A percentile compares a stretch with the other conserved stretches of the same genome.
Evolutionary conservation across 345 rosid genomes (phyloP).

Genomic region (Streptanthus diversifolius): DNA sequence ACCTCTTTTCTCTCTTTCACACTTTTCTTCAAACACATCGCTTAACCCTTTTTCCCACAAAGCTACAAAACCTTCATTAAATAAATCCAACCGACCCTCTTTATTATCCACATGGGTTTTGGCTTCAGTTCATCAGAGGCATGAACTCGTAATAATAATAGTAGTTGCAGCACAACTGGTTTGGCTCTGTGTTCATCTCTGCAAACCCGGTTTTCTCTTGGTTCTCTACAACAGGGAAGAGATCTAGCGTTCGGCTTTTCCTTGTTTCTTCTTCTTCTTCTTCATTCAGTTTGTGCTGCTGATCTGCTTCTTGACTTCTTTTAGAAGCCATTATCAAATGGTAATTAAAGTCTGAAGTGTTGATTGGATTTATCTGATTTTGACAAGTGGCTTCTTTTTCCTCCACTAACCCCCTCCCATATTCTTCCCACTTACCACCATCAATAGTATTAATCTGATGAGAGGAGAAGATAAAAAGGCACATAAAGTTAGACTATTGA

Average conservation of each 20-base stretch:
- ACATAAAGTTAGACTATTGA: background rate
- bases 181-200: constrained; percentile 31
- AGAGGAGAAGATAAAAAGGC: background rate
- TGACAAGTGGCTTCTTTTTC: constrained; percentile 15
- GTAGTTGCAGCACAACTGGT: constrained; percentile 24
- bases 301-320: constrained; percentile 10
- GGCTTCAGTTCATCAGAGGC: constrained; percentile 50
- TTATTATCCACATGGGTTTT: constrained; percentile 40
- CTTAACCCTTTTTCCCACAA: background rate
- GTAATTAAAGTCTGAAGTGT: constrained; percentile 7
- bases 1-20: constrained; percentile 8
- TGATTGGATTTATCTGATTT: background rate
- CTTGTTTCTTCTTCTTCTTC: constrained; percentile 24
- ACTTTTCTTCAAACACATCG: background rate
- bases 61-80: constrained; percentile 10
- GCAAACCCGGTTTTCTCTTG: constrained; percentile 23
- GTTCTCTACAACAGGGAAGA: constrained; percentile 42
- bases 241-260: constrained; percentile 44
- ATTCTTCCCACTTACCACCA: constrained; percentile 31
- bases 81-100: constrained; percentile 7
- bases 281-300: constrained; percentile 7
- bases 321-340: background rate
- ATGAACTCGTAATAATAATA: constrained; percentile 54
- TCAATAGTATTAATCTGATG: background rate
- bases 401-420: constrained; percentile 27